A percentile compares a stretch with the other conserved stretches of the same genome.
Conservation (phyloP, 768 basidiomycete species). For the Suillus placidus region DNA sequence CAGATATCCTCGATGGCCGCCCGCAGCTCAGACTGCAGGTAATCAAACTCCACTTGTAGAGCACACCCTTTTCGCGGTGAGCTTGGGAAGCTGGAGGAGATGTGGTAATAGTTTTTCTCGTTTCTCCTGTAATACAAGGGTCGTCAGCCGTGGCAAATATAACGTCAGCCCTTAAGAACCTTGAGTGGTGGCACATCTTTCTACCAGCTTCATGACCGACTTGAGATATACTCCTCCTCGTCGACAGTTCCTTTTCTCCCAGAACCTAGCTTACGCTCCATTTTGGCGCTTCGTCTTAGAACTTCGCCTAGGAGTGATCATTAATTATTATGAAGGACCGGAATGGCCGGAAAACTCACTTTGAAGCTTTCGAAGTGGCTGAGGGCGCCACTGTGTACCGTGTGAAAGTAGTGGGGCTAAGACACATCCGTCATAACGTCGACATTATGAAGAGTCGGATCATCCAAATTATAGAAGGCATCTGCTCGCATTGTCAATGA, state of each 20-base stretch:
- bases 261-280: constrained; percentile 83
- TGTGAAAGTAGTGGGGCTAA: constrained; percentile 89
- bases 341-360: constrained; percentile 46
- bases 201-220: constrained; percentile 77
- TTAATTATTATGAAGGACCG: not conserved
- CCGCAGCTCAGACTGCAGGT: constrained; percentile 59
- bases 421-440: constrained; percentile 96
- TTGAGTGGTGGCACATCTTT: constrained; percentile 60
- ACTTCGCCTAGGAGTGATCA: constrained; percentile 51
- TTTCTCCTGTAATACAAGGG: constrained; percentile 55
- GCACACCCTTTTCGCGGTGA: constrained; percentile 68
- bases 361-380: constrained; percentile 69
- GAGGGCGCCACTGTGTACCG: constrained; percentile 90
- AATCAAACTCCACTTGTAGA: constrained; percentile 61
- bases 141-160: not conserved
- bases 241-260: constrained; percentile 94
- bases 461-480: constrained; percentile 85
- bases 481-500: constrained; percentile 41
- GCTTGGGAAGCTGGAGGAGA: constrained; percentile 68
- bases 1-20: constrained; percentile 68
- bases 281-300: constrained; percentile 84
- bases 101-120: constrained; percentile 71
- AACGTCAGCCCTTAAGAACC: constrained; percentile 40
- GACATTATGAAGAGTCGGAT: constrained; percentile 78
- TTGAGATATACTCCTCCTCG: constrained; percentile 94